These are phyloP conservation scores for Raphanus sativus DNA, from an alignment of 345 rosid species.

Conservation along the genomic window DNA sequence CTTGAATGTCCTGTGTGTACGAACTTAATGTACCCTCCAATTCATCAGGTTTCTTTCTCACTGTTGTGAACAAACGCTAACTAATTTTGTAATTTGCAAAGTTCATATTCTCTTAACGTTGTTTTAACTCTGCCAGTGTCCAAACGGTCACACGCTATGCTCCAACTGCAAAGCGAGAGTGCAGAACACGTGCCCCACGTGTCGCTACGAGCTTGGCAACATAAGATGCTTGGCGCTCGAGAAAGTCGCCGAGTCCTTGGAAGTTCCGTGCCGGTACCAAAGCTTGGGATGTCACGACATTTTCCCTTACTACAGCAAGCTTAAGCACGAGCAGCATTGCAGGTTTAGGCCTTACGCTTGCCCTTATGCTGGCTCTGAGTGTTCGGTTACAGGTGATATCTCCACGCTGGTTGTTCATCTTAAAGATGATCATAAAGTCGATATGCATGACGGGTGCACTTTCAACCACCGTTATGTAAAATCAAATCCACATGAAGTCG, in stretches of 20 bases:
- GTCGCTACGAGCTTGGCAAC: slow-evolving; percentile 87
- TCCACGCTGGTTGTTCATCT: slow-evolving; percentile 70
- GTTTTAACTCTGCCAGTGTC: slow-evolving; percentile 57
- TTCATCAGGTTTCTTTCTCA: slow-evolving; percentile 45
- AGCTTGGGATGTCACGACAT: slow-evolving; percentile 73
- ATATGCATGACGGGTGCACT: slow-evolving; percentile 86
- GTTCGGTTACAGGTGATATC: slow-evolving; percentile 80
- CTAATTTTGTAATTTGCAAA: background rate
- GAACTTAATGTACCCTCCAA: slow-evolving; percentile 82
- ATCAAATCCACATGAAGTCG: slow-evolving; percentile 80
- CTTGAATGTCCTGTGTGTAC: slow-evolving; percentile 87
- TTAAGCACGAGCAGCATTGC: slow-evolving; percentile 80
- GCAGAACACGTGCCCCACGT: slow-evolving; percentile 79
- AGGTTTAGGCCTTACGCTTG: slow-evolving; percentile 76
- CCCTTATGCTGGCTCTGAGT: slow-evolving; percentile 90
- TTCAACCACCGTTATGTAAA: slow-evolving; percentile 92
- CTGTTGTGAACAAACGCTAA: background rate
- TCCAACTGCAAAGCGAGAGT: slow-evolving; percentile 76
- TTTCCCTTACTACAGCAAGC: slow-evolving; percentile 83
- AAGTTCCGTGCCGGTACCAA: slow-evolving; percentile 83
- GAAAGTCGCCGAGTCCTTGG: slow-evolving; percentile 86
- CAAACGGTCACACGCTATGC: slow-evolving; percentile 90
- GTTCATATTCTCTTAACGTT: background rate
- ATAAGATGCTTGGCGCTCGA: slow-evolving; percentile 92
- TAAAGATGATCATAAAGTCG: slow-evolving; percentile 89